Conservation (phyloP, 371 early-diverging fungal species). For the Lichtheimia corymbifera region DNA sequence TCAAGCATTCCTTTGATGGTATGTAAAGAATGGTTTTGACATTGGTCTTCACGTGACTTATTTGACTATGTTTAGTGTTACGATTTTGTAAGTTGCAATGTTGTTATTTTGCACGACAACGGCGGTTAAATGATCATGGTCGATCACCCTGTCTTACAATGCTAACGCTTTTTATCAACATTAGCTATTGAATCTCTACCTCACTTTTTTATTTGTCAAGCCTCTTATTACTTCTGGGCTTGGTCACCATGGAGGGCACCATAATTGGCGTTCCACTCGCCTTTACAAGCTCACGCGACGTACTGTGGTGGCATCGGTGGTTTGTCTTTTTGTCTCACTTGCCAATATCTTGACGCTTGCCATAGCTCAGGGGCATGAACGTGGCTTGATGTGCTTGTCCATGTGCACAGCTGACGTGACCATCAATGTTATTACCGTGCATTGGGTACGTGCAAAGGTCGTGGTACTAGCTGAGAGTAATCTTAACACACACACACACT, state of each 20-base stretch:
- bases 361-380: slow-evolving; percentile 43
- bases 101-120: not conserved
- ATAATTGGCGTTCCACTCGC: slow-evolving; percentile 37
- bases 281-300: slow-evolving; percentile 50
- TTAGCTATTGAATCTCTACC: slow-evolving; percentile 44
- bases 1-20: slow-evolving; percentile 50
- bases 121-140: not conserved
- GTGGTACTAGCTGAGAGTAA: too few relatives aligned
- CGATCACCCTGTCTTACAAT: too few relatives aligned
- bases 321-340: slow-evolving; percentile 48
- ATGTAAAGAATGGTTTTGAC: slow-evolving; percentile 45
- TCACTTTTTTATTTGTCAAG: slow-evolving; percentile 49
- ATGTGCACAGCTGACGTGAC: slow-evolving; percentile 59
- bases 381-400: slow-evolving; percentile 54
- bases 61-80: slow-evolving; percentile 21
- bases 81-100: slow-evolving; percentile 36
- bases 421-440: slow-evolving; percentile 52
- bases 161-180: not conserved
- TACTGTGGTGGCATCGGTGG: slow-evolving; percentile 49
- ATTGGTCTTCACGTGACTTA: not conserved
- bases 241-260: slow-evolving; percentile 10
- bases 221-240: slow-evolving; percentile 33
- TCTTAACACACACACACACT: too few relatives aligned
- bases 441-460: too few relatives aligned
- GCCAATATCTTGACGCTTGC: slow-evolving; percentile 49